Base-by-base conservation (phyloP, 2,329 filamentous ascomycete genomes). In the Aureobasidium sp. region DNA sequence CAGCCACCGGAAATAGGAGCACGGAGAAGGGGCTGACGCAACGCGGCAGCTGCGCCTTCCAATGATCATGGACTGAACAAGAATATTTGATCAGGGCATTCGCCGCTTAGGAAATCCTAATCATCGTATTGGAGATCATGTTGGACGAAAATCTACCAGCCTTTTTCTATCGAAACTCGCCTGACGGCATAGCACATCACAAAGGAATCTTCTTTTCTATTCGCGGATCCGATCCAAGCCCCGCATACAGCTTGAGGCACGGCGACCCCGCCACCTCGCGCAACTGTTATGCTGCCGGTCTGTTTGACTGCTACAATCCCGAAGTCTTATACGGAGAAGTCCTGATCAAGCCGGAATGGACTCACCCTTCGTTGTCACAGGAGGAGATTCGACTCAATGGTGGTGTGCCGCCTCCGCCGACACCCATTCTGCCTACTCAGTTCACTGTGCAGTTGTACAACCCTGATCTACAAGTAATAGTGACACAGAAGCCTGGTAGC, bases 381-480 rank as follows among this genome's bases (percentile, higher is more conserved):
- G 90, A 94, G 60, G 89, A 95, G 71, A 83, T 92, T 62, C 85
- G 90, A 65, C 82, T 75, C 64, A 83, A 88, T 70, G 87, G 86
- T 64, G 88, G 87, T 17, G 77, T 85, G 0, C 78, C 82, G 3
- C 86, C 83, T 26, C 83, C 82, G 17, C 87, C 88, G 0, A 82
- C 88, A 64, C 88, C 92, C 10, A 80, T 90, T 37, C 83, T 90
- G 32, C 92, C 93, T 0, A 86, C 87, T 62, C 80, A 84, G 59
- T 96, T 97, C 73, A 81, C 82, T n/a, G 82, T 97, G 42, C 88
- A 93, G 69, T 85, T 99, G 3, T 97, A 97, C 80, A 94, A 96
- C 72, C 94, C 94, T 0, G 93, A 97, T 72, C 91, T 94, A 74
- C 83, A 88, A 68, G 79, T 97, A 23, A 69, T 80, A 0, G 83